phyloP scores from a whole-genome alignment of 805 yeast species.

The Candida boidinii region DNA sequence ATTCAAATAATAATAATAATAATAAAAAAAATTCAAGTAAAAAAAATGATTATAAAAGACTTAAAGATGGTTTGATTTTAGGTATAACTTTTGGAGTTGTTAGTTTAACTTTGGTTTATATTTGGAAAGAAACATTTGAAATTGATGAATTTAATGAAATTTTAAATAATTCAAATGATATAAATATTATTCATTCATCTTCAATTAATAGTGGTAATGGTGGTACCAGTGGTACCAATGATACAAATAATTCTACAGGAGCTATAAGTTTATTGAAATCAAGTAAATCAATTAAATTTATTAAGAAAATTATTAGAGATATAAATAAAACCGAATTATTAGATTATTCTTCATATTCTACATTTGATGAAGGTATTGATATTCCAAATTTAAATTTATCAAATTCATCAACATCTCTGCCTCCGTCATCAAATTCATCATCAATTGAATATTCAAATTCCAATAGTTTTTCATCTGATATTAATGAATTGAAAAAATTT shows the following conservation, averaged over 20 bases:
- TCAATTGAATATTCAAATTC: constrained; percentile 1
- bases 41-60: constrained; percentile 2
- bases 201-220: not conserved
- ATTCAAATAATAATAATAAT: not conserved
- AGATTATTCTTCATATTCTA: not conserved
- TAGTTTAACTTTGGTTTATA: constrained; percentile 19
- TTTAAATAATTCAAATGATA: not conserved
- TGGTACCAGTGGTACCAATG: no score
- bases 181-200: not conserved
- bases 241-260: no score
- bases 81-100: constrained; percentile 22
- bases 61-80: constrained; percentile 12
- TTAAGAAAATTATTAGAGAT: constrained; percentile 4
- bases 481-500: constrained; percentile 7
- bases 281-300: no score
- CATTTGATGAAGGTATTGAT: not conserved
- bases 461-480: constrained; percentile 5
- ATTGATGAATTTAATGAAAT: not conserved
- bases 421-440: constrained; percentile 2
- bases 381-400: not conserved
- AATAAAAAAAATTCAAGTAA: constrained; percentile 1
- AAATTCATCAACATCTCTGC: constrained; percentile 4
- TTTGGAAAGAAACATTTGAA: constrained; percentile 17
- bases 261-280: no score
- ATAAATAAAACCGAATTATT: constrained; percentile 2